A percentile compares a stretch with the other conserved stretches of the same genome.
These are phyloP conservation scores for Pleoardoris graminearum DNA, from an alignment of 2,329 filamentous ascomycete species.

Conservation along the genomic window DNA sequence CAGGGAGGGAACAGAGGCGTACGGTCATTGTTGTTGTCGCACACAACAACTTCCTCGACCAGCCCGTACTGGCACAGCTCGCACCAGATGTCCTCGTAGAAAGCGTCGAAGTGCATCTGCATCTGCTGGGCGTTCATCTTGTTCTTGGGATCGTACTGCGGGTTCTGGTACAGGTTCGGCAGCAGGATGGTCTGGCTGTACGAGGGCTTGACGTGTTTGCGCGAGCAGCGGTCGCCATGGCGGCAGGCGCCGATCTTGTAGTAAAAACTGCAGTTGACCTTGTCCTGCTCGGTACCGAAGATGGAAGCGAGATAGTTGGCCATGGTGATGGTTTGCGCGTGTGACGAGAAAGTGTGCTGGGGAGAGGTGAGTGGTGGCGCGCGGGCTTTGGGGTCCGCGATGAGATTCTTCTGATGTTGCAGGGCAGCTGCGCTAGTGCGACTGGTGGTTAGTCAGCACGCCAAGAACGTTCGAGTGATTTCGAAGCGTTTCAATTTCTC, in stretches of 20 bases:
- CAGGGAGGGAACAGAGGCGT: conserved; percentile 35
- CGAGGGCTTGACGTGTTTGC: conserved; percentile 98
- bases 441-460: conserved; percentile 2
- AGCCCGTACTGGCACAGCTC: conserved; percentile 98
- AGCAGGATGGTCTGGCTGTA: conserved; percentile 98
- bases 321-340: conserved; percentile 58
- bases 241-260: conserved; percentile 99
- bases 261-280: conserved; percentile 99
- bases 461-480: conserved; percentile 7
- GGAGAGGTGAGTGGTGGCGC: conserved; percentile 2
- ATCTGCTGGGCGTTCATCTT: conserved; percentile 96
- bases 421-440: neutral
- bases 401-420: conserved; percentile 1
- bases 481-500: neutral
- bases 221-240: conserved; percentile 95
- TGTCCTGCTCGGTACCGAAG: conserved; percentile 99
- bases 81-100: conserved; percentile 99
- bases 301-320: conserved; percentile 99
- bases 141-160: conserved; percentile 92
- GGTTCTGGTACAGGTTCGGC: conserved; percentile 98
- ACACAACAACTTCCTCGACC: conserved; percentile 95
- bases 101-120: conserved; percentile 99
- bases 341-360: neutral
- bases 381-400: neutral
- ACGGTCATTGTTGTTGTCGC: conserved; percentile 99